Conservation (phyloP, 768 basidiomycete species). For the Hemileccinum rubropunctum region DNA sequence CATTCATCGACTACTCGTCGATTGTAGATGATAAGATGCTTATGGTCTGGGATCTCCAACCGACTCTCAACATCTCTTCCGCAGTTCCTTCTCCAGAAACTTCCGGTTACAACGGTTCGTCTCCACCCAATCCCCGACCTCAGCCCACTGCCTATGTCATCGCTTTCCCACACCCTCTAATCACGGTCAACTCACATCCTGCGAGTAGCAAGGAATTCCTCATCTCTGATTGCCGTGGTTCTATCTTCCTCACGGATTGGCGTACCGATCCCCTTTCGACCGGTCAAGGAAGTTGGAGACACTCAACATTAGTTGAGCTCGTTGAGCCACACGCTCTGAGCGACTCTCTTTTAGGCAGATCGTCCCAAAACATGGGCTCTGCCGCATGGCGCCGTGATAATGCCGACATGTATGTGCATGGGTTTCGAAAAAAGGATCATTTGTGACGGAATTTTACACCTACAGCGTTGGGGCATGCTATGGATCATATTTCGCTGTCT, state of each 20-base stretch:
- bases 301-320: slow-evolving; percentile 67
- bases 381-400: slow-evolving; percentile 72
- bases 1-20: slow-evolving; percentile 6
- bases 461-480: slow-evolving; percentile 72
- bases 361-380: slow-evolving; percentile 50
- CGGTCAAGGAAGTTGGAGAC: slow-evolving; percentile 54
- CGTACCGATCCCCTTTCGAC: slow-evolving; percentile 60
- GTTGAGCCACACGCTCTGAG: slow-evolving; percentile 66
- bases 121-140: slow-evolving; percentile 38
- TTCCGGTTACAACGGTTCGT: slow-evolving; percentile 29
- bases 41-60: slow-evolving; percentile 85
- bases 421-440: not conserved
- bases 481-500: slow-evolving; percentile 68
- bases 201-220: slow-evolving; percentile 75
- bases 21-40: slow-evolving; percentile 73
- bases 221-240: slow-evolving; percentile 71
- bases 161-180: slow-evolving; percentile 69
- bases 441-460: not conserved
- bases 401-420: slow-evolving; percentile 63
- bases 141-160: slow-evolving; percentile 80
- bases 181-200: slow-evolving; percentile 66
- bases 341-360: slow-evolving; percentile 45
- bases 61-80: slow-evolving; percentile 46
- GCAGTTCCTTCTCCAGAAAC: slow-evolving; percentile 31
- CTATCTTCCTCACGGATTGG: slow-evolving; percentile 81